Evolutionary conservation across 2,329 filamentous ascomycete species (phyloP).

Genomic region (Sarocladium oryzae): DNA sequence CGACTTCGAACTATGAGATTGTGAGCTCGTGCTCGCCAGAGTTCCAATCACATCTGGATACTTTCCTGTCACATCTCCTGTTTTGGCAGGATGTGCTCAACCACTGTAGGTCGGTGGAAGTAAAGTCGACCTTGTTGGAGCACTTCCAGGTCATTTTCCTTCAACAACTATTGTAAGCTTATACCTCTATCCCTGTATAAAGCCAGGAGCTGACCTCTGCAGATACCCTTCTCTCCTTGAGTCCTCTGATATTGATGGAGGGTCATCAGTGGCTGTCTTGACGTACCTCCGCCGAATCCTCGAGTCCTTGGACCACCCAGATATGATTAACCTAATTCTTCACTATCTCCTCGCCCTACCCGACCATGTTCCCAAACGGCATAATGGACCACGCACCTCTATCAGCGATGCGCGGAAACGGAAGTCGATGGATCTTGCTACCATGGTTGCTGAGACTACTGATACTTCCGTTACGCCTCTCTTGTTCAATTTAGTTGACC

Average conservation of each 20-base stretch:
- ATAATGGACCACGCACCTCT: constrained; percentile 30
- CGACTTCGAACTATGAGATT: constrained; percentile 61
- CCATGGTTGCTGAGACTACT: constrained; percentile 67
- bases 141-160: constrained; percentile 97
- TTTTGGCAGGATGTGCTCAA: constrained; percentile 99
- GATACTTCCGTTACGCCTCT: constrained; percentile 69
- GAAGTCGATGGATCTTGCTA: constrained; percentile 83
- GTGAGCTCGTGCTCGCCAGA: constrained; percentile 67
- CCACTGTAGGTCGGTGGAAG: constrained; percentile 85
- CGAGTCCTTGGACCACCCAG: constrained; percentile 84
- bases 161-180: constrained; percentile 76
- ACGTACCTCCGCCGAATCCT: constrained; percentile 89
- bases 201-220: neutral
- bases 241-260: constrained; percentile 93
- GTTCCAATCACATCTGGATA: constrained; percentile 81
- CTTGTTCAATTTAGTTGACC: constrained; percentile 87
- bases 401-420: constrained; percentile 69
- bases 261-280: constrained; percentile 90
- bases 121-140: constrained; percentile 87
- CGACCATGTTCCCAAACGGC: constrained; percentile 30
- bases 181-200: neutral
- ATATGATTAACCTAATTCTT: constrained; percentile 89
- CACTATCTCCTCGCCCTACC: constrained; percentile 85
- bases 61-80: constrained; percentile 87
- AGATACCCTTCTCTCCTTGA: constrained; percentile 94